A percentile compares a stretch with the other conserved stretches of the same genome.
Evolutionary conservation across 306 rosid species (phyloP).

Genomic region (Chamaecrista fasciculata): DNA sequence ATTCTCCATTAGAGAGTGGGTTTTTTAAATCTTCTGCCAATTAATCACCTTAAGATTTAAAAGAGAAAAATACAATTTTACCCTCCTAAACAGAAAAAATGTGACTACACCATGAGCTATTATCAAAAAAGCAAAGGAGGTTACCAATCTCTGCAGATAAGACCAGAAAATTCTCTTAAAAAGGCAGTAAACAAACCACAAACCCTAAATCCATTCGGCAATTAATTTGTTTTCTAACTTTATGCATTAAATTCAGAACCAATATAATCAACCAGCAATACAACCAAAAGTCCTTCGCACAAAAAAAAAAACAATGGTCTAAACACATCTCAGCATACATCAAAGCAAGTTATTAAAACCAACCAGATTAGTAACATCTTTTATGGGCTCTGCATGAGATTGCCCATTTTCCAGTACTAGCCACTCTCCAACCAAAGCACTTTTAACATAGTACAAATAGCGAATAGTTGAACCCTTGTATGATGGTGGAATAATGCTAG

Average conservation of each 20-base stretch:
- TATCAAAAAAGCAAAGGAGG: too few species aligned
- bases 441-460: conserved; percentile 76
- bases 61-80: too few species aligned
- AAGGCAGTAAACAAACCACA: neutral
- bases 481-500: conserved; percentile 81
- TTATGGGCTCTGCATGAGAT: conserved; percentile 59
- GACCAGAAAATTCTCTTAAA: neutral
- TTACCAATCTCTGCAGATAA: neutral
- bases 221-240: neutral
- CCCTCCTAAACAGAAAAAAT: too few species aligned
- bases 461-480: conserved; percentile 95
- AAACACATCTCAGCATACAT: conserved; percentile 24
- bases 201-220: neutral
- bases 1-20: too few species aligned
- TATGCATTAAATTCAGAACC: neutral
- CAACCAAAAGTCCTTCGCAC: conserved; percentile 18
- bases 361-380: conserved; percentile 73
- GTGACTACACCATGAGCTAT: too few species aligned
- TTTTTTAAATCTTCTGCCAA: too few species aligned
- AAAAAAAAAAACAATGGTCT: conserved; percentile 12
- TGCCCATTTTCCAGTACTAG: conserved; percentile 73
- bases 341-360: conserved; percentile 43
- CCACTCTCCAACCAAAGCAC: conserved; percentile 76
- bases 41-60: too few species aligned
- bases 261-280: neutral